A percentile compares a stretch with the other conserved stretches of the same genome.
phyloP scores from a whole-genome alignment of 129 eudicot species.

The Saussurea involucrata region DNA sequence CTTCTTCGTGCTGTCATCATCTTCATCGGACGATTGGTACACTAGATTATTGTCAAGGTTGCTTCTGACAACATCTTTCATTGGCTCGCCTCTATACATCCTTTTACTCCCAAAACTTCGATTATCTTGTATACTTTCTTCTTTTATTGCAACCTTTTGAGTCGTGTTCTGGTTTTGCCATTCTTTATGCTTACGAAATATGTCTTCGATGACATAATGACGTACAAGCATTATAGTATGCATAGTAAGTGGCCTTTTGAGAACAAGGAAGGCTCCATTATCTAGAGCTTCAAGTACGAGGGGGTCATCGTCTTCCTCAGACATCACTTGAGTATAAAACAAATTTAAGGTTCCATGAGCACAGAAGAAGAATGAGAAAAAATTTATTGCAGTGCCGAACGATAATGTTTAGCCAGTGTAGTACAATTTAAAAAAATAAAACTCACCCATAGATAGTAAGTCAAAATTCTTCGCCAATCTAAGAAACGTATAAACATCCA shows the following conservation, averaged over 20 bases:
- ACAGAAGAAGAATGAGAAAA: background rate
- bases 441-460: conserved; percentile 23
- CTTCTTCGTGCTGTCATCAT: background rate
- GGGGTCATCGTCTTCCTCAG: conserved; percentile 3
- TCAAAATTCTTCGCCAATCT: conserved; percentile 20
- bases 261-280: conserved; percentile 26
- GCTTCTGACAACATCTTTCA: background rate
- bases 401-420: background rate
- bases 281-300: conserved; percentile 12
- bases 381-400: background rate
- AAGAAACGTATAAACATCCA: conserved; percentile 26
- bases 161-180: background rate
- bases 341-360: background rate
- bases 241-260: conserved; percentile 11
- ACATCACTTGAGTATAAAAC: conserved; percentile 20
- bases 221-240: conserved; percentile 14
- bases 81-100: background rate
- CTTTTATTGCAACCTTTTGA: background rate
- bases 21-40: background rate
- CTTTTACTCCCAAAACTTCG: background rate
- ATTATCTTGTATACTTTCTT: background rate
- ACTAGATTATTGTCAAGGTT: no score
- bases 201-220: conserved; percentile 17
- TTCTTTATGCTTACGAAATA: background rate
- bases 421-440: background rate